A percentile compares a stretch with the other conserved stretches of the same genome.
phyloP scores from a whole-genome alignment of 352 stramenopile genomes.

The Globisporangium rhizosaccharum region DNA sequence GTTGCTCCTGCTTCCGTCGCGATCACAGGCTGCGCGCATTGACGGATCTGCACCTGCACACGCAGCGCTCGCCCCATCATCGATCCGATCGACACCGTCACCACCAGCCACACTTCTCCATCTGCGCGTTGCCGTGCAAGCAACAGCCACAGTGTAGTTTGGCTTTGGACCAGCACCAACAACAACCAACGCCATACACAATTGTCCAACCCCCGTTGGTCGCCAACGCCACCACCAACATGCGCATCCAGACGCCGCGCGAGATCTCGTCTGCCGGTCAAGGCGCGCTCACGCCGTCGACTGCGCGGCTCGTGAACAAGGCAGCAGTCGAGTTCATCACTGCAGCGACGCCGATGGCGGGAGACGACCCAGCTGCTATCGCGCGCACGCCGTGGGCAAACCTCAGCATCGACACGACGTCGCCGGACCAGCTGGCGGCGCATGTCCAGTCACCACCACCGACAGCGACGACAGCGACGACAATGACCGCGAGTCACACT shows the following conservation, averaged over 20 bases:
- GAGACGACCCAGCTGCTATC: neutral
- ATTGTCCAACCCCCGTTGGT: neutral
- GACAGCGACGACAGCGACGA: slow-evolving; percentile 15
- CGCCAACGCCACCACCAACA: neutral
- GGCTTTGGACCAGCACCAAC: neutral
- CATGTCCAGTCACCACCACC: slow-evolving; percentile 10
- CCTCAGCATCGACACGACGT: slow-evolving; percentile 60
- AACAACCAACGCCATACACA: neutral
- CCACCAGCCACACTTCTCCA: slow-evolving; percentile 3
- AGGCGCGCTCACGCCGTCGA: slow-evolving; percentile 59
- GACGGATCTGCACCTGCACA: neutral
- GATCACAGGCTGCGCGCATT: neutral
- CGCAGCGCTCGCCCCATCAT: neutral
- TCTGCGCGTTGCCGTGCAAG: neutral
- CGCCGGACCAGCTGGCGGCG: neutral
- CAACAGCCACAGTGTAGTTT: neutral
- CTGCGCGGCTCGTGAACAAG: slow-evolving; percentile 49
- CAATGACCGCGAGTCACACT: slow-evolving; percentile 2
- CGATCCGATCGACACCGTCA: too few relatives aligned
- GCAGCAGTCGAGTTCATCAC: slow-evolving; percentile 20
- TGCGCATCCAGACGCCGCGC: slow-evolving; percentile 27
- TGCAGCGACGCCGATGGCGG: slow-evolving; percentile 10
- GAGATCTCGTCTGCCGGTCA: slow-evolving; percentile 72
- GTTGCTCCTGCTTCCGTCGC: neutral
- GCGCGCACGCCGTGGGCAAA: slow-evolving; percentile 61